Conservation (phyloP, 495 filamentous ascomycete genomes). For the Podospora pseudoanserina region DNA sequence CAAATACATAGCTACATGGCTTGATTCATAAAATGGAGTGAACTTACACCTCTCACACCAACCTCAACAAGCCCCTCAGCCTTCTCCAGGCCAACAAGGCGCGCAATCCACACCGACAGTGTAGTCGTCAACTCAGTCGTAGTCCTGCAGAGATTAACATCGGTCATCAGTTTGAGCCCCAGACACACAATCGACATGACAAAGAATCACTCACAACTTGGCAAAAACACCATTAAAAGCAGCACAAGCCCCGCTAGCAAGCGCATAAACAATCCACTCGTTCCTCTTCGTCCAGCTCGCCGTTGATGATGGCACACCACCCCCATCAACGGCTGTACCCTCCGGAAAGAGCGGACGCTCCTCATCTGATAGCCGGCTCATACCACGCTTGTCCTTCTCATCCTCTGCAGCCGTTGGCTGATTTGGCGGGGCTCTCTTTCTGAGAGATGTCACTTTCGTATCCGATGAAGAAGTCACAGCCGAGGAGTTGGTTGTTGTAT, state of each 20-base stretch:
- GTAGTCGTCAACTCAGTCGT: constrained; percentile 77
- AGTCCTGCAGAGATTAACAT: constrained; percentile 50
- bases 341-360: constrained; percentile 17
- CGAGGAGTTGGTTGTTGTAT: not conserved
- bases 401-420: not conserved
- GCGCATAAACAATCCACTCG: constrained; percentile 76
- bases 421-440: not conserved
- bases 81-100: constrained; percentile 54
- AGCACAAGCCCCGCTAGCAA: constrained; percentile 84
- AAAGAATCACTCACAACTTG: constrained; percentile 66
- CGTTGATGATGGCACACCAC: not conserved
- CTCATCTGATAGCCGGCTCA: constrained; percentile 19
- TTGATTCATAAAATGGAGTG: no score
- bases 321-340: not conserved
- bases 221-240: constrained; percentile 95
- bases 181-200: not conserved
- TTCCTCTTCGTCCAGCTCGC: constrained; percentile 38
- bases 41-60: constrained; percentile 63
- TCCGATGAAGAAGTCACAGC: not conserved
- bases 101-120: constrained; percentile 61
- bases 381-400: constrained; percentile 14
- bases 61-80: constrained; percentile 57
- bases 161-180: not conserved
- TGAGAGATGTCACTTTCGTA: not conserved
- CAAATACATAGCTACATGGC: not conserved